Conservation (phyloP, 2,329 filamentous ascomycete genomes). For the Fusarium virguliforme region DNA sequence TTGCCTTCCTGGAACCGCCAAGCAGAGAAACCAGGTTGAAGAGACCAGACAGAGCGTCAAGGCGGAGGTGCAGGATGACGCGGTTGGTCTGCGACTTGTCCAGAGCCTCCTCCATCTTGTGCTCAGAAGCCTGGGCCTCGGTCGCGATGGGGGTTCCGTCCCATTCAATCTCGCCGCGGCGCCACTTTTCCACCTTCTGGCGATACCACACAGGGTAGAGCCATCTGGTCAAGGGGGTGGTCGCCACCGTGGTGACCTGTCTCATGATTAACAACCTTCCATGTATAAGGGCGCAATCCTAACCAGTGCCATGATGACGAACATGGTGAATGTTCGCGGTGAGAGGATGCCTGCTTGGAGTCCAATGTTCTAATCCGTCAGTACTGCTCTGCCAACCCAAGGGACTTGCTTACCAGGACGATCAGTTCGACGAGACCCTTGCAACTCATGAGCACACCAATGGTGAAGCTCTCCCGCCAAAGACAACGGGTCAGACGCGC, state of each 20-base stretch:
- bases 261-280: constrained; percentile 12
- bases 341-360: constrained; percentile 87
- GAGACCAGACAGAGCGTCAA: constrained; percentile 51
- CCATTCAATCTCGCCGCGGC: constrained; percentile 93
- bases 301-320: constrained; percentile 90
- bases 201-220: constrained; percentile 80
- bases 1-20: constrained; percentile 41
- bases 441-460: constrained; percentile 95
- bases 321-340: constrained; percentile 88
- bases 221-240: constrained; percentile 80
- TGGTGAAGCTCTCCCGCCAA: constrained; percentile 91
- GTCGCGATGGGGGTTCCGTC: constrained; percentile 61
- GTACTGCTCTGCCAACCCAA: rapidly evolving
- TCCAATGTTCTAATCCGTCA: constrained; percentile 73
- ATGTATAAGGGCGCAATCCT: not conserved
- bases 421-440: constrained; percentile 96
- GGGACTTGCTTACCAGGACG: constrained; percentile 77
- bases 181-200: constrained; percentile 70
- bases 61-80: constrained; percentile 50
- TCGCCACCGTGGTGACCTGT: constrained; percentile 82
- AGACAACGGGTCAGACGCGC: constrained; percentile 79
- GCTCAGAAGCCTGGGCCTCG: constrained; percentile 47
- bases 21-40: constrained; percentile 53
- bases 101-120: constrained; percentile 49
- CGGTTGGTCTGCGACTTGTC: constrained; percentile 50